phyloP scores from a whole-genome alignment of 495 filamentous ascomycete genomes.

The Chaetomidium leptoderma region DNA sequence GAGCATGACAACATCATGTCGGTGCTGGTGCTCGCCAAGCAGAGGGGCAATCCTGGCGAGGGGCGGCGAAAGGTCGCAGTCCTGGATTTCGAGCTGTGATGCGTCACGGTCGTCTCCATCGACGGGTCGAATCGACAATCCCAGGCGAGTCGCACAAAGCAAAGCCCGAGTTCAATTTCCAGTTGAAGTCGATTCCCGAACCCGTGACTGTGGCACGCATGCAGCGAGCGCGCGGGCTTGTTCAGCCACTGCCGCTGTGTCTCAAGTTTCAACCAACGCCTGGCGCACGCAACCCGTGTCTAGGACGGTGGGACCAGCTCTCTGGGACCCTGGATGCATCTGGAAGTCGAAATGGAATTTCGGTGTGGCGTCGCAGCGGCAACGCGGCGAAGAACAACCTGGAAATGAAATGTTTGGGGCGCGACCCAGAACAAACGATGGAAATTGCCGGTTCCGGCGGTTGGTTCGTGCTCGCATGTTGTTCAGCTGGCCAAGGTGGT shows the following conservation, averaged over 20 bases:
- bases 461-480: no score
- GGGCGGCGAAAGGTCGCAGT: constrained; percentile 31
- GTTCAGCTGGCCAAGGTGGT: constrained; percentile 18
- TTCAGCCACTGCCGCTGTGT: constrained; percentile 7
- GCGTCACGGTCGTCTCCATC: background rate
- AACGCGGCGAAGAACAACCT: background rate
- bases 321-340: background rate
- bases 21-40: constrained; percentile 31
- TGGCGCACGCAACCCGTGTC: background rate
- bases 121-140: no score
- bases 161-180: no score
- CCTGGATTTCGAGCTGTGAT: constrained; percentile 37
- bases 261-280: background rate
- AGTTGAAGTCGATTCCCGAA: no score
- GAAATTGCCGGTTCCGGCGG: background rate
- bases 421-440: background rate
- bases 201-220: background rate
- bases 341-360: background rate
- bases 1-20: constrained; percentile 36
- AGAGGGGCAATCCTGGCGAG: background rate
- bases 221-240: background rate
- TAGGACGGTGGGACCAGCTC: no score
- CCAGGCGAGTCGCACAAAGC: no score
- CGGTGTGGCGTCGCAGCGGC: no score
- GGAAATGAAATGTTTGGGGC: background rate